Evolutionary conservation across 441 rosid species (phyloP).

Genomic region (Codiaeum variegatum): DNA sequence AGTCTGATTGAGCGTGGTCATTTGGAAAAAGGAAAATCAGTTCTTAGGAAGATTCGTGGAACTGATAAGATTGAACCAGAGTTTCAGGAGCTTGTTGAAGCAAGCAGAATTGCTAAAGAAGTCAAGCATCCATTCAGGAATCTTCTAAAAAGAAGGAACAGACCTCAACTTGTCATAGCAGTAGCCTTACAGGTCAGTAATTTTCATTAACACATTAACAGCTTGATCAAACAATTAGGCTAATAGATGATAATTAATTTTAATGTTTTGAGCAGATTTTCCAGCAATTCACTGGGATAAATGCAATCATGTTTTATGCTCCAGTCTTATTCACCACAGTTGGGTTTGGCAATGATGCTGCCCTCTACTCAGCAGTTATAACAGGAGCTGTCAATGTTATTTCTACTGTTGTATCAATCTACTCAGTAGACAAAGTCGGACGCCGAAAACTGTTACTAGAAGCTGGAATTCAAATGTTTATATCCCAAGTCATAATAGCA

Average conservation of each 20-base stretch:
- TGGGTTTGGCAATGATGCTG: slow-evolving; percentile 67
- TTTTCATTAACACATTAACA: background rate
- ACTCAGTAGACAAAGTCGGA: slow-evolving; percentile 77
- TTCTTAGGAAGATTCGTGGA: slow-evolving; percentile 71
- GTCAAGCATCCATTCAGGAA: slow-evolving; percentile 88
- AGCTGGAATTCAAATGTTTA: slow-evolving; percentile 86
- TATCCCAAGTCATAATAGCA: slow-evolving; percentile 67
- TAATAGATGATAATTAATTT: background rate
- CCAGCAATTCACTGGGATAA: slow-evolving; percentile 91
- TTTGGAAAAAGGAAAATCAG: slow-evolving; percentile 75
- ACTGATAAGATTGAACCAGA: slow-evolving; percentile 77
- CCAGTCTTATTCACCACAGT: slow-evolving; percentile 75
- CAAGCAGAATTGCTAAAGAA: slow-evolving; percentile 71
- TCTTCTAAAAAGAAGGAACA: slow-evolving; percentile 63
- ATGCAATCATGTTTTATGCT: slow-evolving; percentile 95
- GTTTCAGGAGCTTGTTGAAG: slow-evolving; percentile 79
- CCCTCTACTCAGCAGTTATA: slow-evolving; percentile 85
- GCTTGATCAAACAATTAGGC: too few relatives aligned
- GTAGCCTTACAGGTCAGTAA: slow-evolving; percentile 67
- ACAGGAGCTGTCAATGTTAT: slow-evolving; percentile 87
- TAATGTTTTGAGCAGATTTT: slow-evolving; percentile 47
- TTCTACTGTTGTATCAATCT: slow-evolving; percentile 76
- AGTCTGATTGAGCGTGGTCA: slow-evolving; percentile 89
- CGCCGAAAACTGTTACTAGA: slow-evolving; percentile 69
- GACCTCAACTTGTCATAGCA: slow-evolving; percentile 83